Evolutionary conservation across 2,329 filamentous ascomycete genomes (phyloP), one percentile per base, ranked within the genome.

Genomic region (Colletotrichum gigasporum): DNA sequence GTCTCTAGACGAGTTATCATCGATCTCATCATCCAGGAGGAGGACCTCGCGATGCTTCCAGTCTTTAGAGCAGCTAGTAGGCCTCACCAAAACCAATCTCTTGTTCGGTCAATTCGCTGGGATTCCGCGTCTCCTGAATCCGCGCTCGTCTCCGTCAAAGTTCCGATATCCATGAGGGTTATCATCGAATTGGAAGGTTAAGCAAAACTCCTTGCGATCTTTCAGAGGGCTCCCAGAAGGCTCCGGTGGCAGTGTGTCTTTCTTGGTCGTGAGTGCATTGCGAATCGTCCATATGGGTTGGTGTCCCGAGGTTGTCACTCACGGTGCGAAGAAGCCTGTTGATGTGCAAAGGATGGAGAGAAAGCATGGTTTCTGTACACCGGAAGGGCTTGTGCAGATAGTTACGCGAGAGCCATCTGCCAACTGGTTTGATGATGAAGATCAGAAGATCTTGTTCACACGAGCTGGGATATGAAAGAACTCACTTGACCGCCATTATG

Each of bases 301-400:
- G 26, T 55, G 37, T 4, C 30, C 53, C 1, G 59, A 58, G 4
- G 53, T 58, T 6, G 59, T 30, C 22, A 63, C 51, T 18, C 59
- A 63, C 5, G 59, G 59, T 11, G 55, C 14, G n/a, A 63, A 58
- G n/a, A 63, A 34, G 3, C 28, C 28, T 2, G 44, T 35, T 18
- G 53, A 58, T 5, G 53, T 63, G 44, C 59, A 44, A 6, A 63
- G 24, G 8, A 58, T 44, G n/a, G 53, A 57, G 1, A 63, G 53
- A 4, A 50, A 63, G 12, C 37, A 11, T 37, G 24, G 12, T 32
- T 24, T n/a, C n/a, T n/a, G n/a, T n/a, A n/a, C n/a, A n/a, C 10
- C 28, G 14, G 7, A 45, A 20, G 26, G 18, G 20, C 12, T 24
- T 1, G 59, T 42, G 3, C 59, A 35, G 9, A 62, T 50, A 4